Evolutionary conservation across 2,329 filamentous ascomycete genomes (phyloP).

Genomic region (Ciborinia camelliae): DNA sequence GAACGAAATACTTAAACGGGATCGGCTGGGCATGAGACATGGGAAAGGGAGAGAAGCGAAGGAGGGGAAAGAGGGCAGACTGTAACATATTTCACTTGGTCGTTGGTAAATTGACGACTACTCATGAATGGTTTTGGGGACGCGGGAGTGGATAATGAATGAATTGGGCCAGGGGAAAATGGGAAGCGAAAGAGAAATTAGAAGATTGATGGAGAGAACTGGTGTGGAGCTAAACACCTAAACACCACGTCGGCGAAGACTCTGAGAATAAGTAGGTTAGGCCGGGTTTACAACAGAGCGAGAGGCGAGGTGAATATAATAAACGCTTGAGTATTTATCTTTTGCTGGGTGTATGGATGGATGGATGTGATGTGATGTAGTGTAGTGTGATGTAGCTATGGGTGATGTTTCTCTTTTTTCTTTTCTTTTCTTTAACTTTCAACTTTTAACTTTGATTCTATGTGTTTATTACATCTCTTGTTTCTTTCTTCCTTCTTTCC

Average conservation of each 20-base stretch:
- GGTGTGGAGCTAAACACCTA: not conserved
- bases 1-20: not conserved
- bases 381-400: no score
- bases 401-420: no score
- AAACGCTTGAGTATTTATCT: not conserved
- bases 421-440: no score
- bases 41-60: not conserved
- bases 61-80: not conserved
- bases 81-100: constrained; percentile 6
- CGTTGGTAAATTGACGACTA: not conserved
- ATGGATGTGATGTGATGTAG: no score
- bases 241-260: not conserved
- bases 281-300: not conserved
- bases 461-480: no score
- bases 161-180: no score
- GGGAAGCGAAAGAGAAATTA: not conserved
- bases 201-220: not conserved
- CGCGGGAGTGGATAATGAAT: not conserved
- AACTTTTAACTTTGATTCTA: no score
- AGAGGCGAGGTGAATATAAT: not conserved
- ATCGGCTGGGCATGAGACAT: not conserved
- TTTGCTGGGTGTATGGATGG: not conserved
- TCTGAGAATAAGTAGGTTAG: not conserved
- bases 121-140: not conserved
- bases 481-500: no score